Evolutionary conservation across 2,329 filamentous ascomycete species (phyloP).

Genomic region (Cordyceps militaris): DNA sequence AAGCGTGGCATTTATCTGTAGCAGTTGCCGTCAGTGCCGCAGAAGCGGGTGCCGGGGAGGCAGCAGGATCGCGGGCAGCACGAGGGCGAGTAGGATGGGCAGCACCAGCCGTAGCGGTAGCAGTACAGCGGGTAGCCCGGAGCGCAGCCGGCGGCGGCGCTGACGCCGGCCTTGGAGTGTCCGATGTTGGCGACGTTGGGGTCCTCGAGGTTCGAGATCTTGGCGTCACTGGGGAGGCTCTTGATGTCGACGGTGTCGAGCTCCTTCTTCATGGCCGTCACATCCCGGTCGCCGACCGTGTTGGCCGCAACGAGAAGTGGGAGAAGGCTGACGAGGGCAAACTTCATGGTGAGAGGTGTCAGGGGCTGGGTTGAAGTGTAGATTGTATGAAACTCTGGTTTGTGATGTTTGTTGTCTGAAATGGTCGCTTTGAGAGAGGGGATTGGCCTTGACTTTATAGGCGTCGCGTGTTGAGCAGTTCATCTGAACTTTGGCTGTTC

Average conservation of each 20-base stretch:
- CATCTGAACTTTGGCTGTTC: neutral
- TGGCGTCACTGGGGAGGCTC: too few species aligned
- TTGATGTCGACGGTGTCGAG: too few species aligned
- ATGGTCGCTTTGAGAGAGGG: neutral
- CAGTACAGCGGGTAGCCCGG: constrained; percentile 6
- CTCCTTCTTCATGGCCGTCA: too few species aligned
- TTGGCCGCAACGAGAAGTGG: neutral
- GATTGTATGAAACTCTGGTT: neutral
- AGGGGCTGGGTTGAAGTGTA: neutral
- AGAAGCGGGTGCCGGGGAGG: neutral
- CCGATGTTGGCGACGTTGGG: neutral
- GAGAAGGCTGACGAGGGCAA: neutral
- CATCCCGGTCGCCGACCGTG: neutral
- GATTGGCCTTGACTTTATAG: neutral
- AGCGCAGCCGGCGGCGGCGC: neutral
- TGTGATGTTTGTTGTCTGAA: neutral
- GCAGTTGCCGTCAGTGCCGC: constrained; percentile 9
- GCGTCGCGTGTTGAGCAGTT: neutral
- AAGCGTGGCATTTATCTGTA: neutral
- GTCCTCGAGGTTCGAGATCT: too few species aligned
- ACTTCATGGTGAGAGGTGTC: constrained; percentile 6
- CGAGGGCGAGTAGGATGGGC: neutral
- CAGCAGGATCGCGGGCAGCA: constrained; percentile 15
- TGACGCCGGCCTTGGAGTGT: neutral
- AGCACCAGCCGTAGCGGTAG: constrained; percentile 9